Evolutionary conservation across 164 flowering plant genomes (phyloP), one percentile per base, ranked within the genome.

Genomic region (Echeveria elegans): DNA sequence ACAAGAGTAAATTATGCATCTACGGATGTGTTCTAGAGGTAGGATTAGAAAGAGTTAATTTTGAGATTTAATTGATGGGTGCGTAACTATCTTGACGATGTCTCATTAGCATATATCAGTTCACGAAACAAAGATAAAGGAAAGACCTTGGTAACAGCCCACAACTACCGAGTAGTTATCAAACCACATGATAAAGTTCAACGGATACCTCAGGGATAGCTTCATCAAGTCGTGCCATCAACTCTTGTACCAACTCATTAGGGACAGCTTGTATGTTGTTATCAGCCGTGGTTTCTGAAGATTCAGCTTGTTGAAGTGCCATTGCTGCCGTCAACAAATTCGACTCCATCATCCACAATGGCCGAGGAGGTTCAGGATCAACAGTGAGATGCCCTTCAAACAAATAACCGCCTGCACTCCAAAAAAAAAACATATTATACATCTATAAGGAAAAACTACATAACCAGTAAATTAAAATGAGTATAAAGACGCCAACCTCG

Each of bases 351-450:
- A 94, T 72, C 97, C 96, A 94, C 32, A 75, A 74, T 40, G 99
- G 96, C 64, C 75, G 85, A 21, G 92, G 89, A 65, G 99, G 99
- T 77, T 91, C 99, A 10, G 82, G 86, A 71, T 88, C 96, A 66
- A 94, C 96, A 0, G 97, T 94, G 24, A 94, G 82, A 80, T 94
- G 99, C 36, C 99, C 99, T 69, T 94, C 99, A 68, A 94, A 94
- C 28, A 90, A 86, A 77, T 80, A 90, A 32, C 65, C 65, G 32
- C 96, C 88, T 75, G 83, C 69, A 74, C 88, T 75, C 83, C 69
- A 74, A 48, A 63, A 64, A 63, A 37, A 19, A 40, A 45, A 7
- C 34, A 65, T 8, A 40, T 24, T 7, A 12, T 7, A 40, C n/a
- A 40, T 40, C 15, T 14, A 40, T 60, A 66, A 45, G 5, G 10